Base-by-base conservation (phyloP, 2,329 filamentous ascomycete genomes). In the Cercospora zeae-maydis region DNA sequence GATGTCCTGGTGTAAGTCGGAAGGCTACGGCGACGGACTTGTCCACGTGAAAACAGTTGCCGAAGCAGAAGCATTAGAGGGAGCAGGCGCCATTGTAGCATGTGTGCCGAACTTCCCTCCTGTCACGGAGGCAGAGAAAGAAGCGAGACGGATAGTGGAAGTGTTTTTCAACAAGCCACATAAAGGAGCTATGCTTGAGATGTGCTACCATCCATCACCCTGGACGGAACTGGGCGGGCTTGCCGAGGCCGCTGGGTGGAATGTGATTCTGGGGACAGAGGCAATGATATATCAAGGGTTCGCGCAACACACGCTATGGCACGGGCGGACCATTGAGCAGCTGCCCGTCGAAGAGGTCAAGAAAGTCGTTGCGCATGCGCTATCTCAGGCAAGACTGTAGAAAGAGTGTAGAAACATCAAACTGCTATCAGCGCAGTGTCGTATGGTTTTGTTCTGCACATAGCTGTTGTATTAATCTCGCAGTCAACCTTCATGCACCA, bases 81-180 rank as follows among this genome's bases (percentile, higher is more conserved):
- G 79, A 0, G 87, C 89, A 0, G 87, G 85, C 0, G 87, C 88
- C 0, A 84, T 92, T 2, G 87, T 93, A 2, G 84, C 88, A 0
- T 91, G 89, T 64, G 86, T 95, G 13, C 91, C 91, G 0, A 88
- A 95, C 75, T 87, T 90, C 68, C 81, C 86, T n/a, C 90, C 91
- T 0, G 80, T 80, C 69, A 88, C 86, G 0, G 75, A 80, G 1
- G 83, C 82, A 30, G 90, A 95, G 79, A 78, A 81, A 30, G 78
- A 80, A 45, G 85, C 88, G 3, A 79, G 90, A 1, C 74, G 76
- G 1, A 81, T 91, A 0, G 75, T 83, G 0, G 80, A 85, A 70
- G 74, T 78, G 2, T 82, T 84, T 57, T 63, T 84, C 34, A 67
- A 67, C 27, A 81, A 80, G 59, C 72, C 79, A 31, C 77, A 83